Base-by-base conservation (phyloP, 2,329 filamentous ascomycete species). In the Colletotrichum caudatum region DNA sequence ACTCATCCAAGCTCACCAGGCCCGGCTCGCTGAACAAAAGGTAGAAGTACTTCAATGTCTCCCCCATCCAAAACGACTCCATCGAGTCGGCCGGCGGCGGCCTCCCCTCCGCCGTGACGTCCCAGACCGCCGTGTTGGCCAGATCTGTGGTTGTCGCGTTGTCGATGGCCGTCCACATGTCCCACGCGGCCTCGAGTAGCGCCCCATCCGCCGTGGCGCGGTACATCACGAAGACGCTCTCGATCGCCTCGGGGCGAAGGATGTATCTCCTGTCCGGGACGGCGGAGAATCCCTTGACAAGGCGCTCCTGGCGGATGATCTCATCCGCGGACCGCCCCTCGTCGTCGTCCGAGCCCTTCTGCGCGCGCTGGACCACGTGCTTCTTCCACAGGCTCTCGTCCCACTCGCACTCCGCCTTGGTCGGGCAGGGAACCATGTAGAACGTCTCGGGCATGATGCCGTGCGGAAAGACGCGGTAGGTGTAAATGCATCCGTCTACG, bases 201-300 rank as follows among this genome's bases (percentile, higher is more conserved):
- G 82, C 78, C 14, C 80, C 78, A 65, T 90, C 86, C 29, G 88
- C 90, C 0, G 88, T 91, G 69, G 90, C 86, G 64, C 90, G 85
- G 77, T 90, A 91, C 84, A 92, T 86, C 76, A 91, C 86, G 79
- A 90, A 92, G 5, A 92, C 86, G 26, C 88, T 90, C 79, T 92
- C 90, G 60, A 92, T 91, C 5, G 90, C 90, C 77, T 92, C 90
- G 4, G 90, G 90, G 73, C 88, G 84, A 46, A 90, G 81, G 41
- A 89, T 85, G 72, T 90, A 91, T 53, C 83, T 74, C 5, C 76
- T 41, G 33, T 81, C 79, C 16, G 74, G 71, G 0, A 77, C 75
- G 23, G 75, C 66, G 7, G 72, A 68, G 37, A 81, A 77, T 0
- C 79, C 79, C 37, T 74, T 73, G 29, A 74, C 74, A 12, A 78